Base-by-base conservation (phyloP, 2,329 filamentous ascomycete genomes). In the Aspergillus latus region DNA sequence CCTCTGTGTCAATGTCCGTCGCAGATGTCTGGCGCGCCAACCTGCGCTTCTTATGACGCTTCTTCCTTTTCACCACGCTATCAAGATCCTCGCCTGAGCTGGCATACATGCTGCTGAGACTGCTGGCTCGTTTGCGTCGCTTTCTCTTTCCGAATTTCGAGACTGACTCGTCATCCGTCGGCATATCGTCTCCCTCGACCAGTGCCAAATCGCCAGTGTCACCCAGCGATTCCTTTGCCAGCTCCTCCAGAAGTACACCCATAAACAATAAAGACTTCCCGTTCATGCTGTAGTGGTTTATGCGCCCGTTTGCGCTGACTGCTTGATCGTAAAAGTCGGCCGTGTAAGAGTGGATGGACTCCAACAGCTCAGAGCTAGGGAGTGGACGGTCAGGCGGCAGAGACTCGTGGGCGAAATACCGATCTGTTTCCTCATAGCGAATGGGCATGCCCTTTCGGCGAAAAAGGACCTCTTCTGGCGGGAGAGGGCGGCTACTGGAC, bases 211-310 rank as follows among this genome's bases (percentile, higher is more conserved):
- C 81, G 0, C 84, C 84, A 1, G 79, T 85, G 49, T 81, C 73
- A 1, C 82, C 84, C 15, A 87, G 66, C 3, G 74, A 65, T 42
- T 81, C 77, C 40, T 71, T 74, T 0, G 78, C 77, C 21, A 80
- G 74, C 66, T 87, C 84, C 69, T 88, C 85, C 28, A 87, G 66
- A 34, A 88, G 63, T 11, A 87, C 80, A 0, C 84, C 83, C 62
- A 86, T 67, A 1, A 83, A 83, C 61, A 87, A 76, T 54, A 88
- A 67, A 1, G 84, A 84, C 7, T 83, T 86, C 68, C 85, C 84
- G 57, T 87, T 83, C 76, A 88, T 77, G 57, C 78, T 84, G 47
- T 74, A 75, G 62, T 78, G 81, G 51, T 79, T 75, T 34, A 69
- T 63, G 44, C 65, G 66, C 2, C 73, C 74, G 5, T 63, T 62